Percentiles rank a stretch among this genome's conserved stretches.
Evolutionary conservation across 108 stramenopile species (phyloP).

Genomic region (Seminavis robusta): DNA sequence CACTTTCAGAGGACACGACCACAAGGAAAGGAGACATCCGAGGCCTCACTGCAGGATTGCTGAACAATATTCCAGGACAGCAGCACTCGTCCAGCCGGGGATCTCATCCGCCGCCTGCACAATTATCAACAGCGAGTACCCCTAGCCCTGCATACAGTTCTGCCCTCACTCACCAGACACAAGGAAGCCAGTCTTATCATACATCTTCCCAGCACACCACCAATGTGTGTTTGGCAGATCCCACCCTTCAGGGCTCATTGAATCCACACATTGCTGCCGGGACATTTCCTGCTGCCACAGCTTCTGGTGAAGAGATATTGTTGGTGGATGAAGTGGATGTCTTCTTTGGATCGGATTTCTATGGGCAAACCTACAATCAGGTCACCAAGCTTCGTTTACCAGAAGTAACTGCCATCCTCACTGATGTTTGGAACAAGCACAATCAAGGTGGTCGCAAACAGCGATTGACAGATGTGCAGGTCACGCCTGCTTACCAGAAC

Average conservation of each 20-base stretch:
- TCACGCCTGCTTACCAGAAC: constrained; percentile 27
- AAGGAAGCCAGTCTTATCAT: no score
- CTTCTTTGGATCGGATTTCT: constrained; percentile 62
- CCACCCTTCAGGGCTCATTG: no score
- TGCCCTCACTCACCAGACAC: no score
- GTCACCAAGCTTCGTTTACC: constrained; percentile 45
- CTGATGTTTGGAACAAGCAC: constrained; percentile 35
- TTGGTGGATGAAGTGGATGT: constrained; percentile 68
- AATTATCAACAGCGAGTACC: constrained; percentile 52
- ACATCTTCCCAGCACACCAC: no score
- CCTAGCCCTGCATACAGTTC: no score
- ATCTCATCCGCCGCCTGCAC: constrained; percentile 24
- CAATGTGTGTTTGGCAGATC: no score
- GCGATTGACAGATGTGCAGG: constrained; percentile 36
- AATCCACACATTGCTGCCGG: background rate
- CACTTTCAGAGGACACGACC: background rate
- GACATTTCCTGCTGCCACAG: background rate
- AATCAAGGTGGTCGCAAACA: constrained; percentile 23
- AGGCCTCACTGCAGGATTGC: background rate
- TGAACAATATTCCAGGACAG: background rate
- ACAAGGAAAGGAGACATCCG: background rate
- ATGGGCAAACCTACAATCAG: constrained; percentile 66
- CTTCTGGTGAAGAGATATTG: constrained; percentile 23
- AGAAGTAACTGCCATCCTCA: constrained; percentile 37
- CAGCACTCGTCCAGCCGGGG: background rate